Evolutionary conservation across 2,329 filamentous ascomycete species (phyloP).

Genomic region (Nigrospora sphaerica): DNA sequence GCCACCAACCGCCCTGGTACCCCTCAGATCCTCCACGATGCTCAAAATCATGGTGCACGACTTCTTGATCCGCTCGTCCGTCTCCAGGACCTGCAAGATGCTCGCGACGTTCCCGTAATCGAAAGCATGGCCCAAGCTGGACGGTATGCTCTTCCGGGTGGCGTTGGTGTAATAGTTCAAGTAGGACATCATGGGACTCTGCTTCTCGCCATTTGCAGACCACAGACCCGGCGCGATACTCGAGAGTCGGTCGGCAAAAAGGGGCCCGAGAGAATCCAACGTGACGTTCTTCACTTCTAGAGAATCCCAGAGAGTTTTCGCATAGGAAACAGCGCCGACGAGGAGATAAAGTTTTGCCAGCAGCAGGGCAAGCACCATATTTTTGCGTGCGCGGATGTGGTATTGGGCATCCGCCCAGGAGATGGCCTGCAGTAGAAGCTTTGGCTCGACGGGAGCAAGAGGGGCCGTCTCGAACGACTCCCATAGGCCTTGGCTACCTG

Average conservation of each 20-base stretch:
- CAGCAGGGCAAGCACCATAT: slow-evolving; percentile 38
- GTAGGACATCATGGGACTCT: slow-evolving; percentile 28
- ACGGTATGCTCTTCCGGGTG: slow-evolving; percentile 26
- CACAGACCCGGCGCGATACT: slow-evolving; percentile 40
- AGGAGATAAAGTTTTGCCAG: slow-evolving; percentile 44
- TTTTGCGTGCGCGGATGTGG: slow-evolving; percentile 26
- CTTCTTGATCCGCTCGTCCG: slow-evolving; percentile 33
- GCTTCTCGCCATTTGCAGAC: slow-evolving; percentile 5
- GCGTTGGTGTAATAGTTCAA: slow-evolving; percentile 38
- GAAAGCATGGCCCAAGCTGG: slow-evolving; percentile 41
- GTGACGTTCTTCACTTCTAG: slow-evolving; percentile 51
- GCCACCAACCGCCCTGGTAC: slow-evolving; percentile 33
- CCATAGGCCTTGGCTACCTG: slow-evolving; percentile 5
- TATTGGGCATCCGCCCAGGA: slow-evolving; percentile 41
- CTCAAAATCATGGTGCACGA: slow-evolving; percentile 48
- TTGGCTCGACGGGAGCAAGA: slow-evolving; percentile 14
- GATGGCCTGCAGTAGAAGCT: slow-evolving; percentile 38
- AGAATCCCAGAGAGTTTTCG: slow-evolving; percentile 39
- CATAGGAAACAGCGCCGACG: slow-evolving; percentile 40
- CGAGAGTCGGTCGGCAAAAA: slow-evolving; percentile 49
- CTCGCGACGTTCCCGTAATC: slow-evolving; percentile 43
- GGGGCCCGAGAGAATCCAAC: slow-evolving; percentile 46
- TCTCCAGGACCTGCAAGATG: slow-evolving; percentile 37
- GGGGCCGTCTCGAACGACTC: slow-evolving; percentile 9
- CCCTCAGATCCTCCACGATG: slow-evolving; percentile 42